These are phyloP conservation scores for Selaginella tamariscina DNA, from an alignment of 75 land plant genomes.

Conservation along the genomic window DNA sequence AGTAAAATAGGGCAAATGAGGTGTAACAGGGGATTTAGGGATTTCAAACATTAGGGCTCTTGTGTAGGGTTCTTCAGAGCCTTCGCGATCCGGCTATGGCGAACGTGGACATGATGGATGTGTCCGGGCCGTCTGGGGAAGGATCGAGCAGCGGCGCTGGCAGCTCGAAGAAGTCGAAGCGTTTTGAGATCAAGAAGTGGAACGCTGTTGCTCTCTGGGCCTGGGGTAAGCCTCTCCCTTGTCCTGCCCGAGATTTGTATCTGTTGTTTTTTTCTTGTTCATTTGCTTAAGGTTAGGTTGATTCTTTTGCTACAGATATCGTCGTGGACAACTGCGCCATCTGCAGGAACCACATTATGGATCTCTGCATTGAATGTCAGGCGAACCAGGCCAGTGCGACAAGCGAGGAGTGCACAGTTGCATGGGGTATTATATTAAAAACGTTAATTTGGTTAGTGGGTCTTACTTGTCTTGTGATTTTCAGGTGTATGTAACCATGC, in stretches of 20 bases:
- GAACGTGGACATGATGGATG: constrained; percentile 37
- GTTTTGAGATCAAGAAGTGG: not conserved
- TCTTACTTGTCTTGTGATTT: not conserved
- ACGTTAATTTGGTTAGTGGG: too few species aligned
- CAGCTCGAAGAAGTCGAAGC: not conserved
- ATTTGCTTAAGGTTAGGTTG: too few species aligned
- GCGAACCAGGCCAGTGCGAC: constrained; percentile 99
- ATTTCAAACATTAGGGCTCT: not conserved
- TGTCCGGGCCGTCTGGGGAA: constrained; percentile 47
- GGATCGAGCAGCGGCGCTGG: constrained; percentile 29
- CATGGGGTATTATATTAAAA: constrained; percentile 71
- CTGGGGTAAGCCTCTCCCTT: not conserved
- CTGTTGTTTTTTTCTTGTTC: too few species aligned
- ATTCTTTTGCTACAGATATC: constrained; percentile 55
- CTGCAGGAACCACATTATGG: constrained; percentile 99
- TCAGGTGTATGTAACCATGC: constrained; percentile 71
- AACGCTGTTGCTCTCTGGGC: not conserved
- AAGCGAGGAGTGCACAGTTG: constrained; percentile 99
- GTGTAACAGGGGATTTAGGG: not conserved
- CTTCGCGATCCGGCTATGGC: constrained; percentile 18
- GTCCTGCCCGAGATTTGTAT: not conserved
- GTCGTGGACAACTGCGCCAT: constrained; percentile 99
- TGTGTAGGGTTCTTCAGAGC: not conserved
- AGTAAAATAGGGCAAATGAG: too few species aligned
- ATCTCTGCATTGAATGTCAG: constrained; percentile 97